A percentile compares a stretch with the other conserved stretches of the same genome.
Conservation (phyloP, 257 asterid species). For the Datura wrightii region DNA sequence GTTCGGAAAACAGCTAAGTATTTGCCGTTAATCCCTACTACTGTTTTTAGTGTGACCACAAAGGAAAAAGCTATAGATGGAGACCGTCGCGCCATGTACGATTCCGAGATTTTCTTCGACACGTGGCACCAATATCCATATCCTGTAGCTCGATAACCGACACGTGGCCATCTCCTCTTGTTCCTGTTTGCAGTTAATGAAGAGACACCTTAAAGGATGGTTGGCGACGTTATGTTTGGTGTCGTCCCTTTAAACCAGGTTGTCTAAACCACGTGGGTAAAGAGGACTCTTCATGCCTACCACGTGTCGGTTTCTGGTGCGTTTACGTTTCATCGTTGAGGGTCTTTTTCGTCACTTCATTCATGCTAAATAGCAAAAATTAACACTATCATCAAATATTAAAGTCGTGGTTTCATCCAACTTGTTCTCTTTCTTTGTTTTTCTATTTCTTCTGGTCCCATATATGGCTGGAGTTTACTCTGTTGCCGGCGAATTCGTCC, state of each 20-base stretch:
- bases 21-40: background rate
- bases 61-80: background rate
- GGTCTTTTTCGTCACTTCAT: conserved; percentile 50
- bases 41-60: background rate
- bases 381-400: background rate
- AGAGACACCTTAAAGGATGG: background rate
- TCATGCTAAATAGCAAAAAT: background rate
- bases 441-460: background rate
- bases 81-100: conserved; percentile 29
- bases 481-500: conserved; percentile 2
- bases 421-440: conserved; percentile 13
- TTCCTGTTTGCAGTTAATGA: background rate
- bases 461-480: background rate
- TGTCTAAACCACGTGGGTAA: conserved; percentile 61
- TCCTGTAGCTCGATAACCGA: background rate
- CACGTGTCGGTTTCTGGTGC: conserved; percentile 56
- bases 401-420: conserved; percentile 21
- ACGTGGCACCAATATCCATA: conserved; percentile 28
- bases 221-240: conserved; percentile 39
- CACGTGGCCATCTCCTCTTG: conserved; percentile 36
- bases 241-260: conserved; percentile 43
- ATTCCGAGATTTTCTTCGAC: conserved; percentile 17
- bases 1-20: background rate
- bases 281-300: conserved; percentile 8
- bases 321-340: conserved; percentile 42